Base-by-base conservation (phyloP, 306 rosid genomes). In the Spatholobus suberectus region DNA sequence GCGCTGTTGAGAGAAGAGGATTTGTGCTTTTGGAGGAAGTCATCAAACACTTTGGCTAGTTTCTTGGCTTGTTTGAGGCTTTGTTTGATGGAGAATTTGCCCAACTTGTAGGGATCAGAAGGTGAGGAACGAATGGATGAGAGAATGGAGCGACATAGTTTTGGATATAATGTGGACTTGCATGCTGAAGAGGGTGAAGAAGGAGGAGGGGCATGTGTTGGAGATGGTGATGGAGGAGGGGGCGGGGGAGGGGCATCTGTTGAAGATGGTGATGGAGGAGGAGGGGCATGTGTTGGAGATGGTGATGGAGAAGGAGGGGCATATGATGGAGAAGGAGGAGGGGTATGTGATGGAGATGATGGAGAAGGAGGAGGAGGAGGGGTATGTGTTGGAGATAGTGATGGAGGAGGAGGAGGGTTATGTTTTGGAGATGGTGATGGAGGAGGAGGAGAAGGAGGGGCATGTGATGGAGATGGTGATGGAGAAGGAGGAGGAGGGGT, bases 131-230 rank as follows among this genome's bases (percentile, higher is more conserved):
- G 78, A 17, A 89, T 77, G 41, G 90, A 29, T 41, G 94, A 91
- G 65, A 92, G 82, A 12, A 94, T 86, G 15, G 97, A 91, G 35
- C 92, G 97, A 73, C 97, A 94, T 13, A 94, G 94, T 81, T 90
- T 92, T 2, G 97, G 98, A 80, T 89, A 92, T 27, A 88, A 49
- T 47, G 97, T 89, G 73, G 85, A 75, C 75, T 87, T 86, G 81
- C 98, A 94, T 1, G 87, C 87, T 10, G 91, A 11, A 0, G 91
- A 87, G 6, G 93, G 12, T 9, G 92, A 79, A 2, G 85, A 8
- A 17, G 72, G 35, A 15, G 85, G 5, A 23, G 73, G 34, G 13
- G 86, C 2, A 4, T 44, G 21, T 14, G 26, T 14, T 3, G 81
- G 73, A 5, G 51, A 12, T 17, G 49, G 57, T 0, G 23, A 4